Evolutionary conservation across 2,329 filamentous ascomycete species (phyloP).

Genomic region (Stromatinia cepivora): DNA sequence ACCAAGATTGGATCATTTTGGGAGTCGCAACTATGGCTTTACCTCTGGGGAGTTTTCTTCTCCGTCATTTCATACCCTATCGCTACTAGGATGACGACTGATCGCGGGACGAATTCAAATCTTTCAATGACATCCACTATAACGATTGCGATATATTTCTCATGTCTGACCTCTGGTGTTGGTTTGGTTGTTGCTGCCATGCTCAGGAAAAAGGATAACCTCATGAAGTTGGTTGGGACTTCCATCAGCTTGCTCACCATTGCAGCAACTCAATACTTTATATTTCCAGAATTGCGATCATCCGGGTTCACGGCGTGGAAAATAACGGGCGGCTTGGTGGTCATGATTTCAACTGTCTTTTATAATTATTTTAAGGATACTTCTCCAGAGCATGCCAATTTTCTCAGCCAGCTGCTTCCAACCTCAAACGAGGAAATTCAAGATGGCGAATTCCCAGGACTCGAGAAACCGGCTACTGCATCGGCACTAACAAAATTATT

Average conservation of each 20-base stretch:
- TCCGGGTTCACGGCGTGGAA: conserved; percentile 27
- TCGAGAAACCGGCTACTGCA: neutral
- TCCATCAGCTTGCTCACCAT: conserved; percentile 29
- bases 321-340: conserved; percentile 29
- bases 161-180: conserved; percentile 13
- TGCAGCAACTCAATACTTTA: conserved; percentile 29
- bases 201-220: conserved; percentile 30
- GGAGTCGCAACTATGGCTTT: conserved; percentile 31
- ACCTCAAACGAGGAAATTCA: neutral
- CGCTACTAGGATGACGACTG: conserved; percentile 4
- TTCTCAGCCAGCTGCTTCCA: neutral
- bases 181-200: conserved; percentile 31
- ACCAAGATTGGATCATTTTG: conserved; percentile 34
- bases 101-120: neutral
- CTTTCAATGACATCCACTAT: conserved; percentile 3
- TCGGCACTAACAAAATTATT: neutral
- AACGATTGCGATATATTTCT: conserved; percentile 20
- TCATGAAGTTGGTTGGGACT: conserved; percentile 32
- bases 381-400: neutral
- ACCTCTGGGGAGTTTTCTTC: conserved; percentile 31
- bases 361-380: conserved; percentile 32
- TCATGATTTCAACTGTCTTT: conserved; percentile 28
- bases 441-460: neutral
- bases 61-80: conserved; percentile 19
- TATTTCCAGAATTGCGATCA: conserved; percentile 28